Percentiles rank a stretch among this genome's conserved stretches.
phyloP scores from a whole-genome alignment of 1,284 basidiomycete genomes.

The Trichosporon ovoides region DNA sequence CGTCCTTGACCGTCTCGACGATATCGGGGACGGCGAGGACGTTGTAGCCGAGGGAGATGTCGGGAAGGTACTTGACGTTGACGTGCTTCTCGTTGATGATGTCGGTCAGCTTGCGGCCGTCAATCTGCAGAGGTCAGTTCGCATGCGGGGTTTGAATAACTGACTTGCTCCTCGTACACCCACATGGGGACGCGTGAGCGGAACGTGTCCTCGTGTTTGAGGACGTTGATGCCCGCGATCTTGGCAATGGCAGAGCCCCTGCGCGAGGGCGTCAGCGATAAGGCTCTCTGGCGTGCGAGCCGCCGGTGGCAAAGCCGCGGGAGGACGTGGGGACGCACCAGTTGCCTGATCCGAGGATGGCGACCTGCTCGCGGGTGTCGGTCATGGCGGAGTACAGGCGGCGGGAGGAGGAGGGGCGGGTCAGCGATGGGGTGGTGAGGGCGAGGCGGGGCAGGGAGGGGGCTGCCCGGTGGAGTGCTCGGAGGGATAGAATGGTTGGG shows the following conservation, averaged over 20 bases:
- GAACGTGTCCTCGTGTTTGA: constrained; percentile 50
- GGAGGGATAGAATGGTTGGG: neutral
- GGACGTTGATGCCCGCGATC: constrained; percentile 52
- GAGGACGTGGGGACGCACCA: too few relatives aligned
- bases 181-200: constrained; percentile 52
- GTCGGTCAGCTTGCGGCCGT: constrained; percentile 55
- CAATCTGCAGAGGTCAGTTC: constrained; percentile 39
- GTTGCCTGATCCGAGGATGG: constrained; percentile 54
- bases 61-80: constrained; percentile 52
- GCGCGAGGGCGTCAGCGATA: neutral
- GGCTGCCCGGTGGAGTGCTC: neutral
- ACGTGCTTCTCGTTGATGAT: constrained; percentile 54
- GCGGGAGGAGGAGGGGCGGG: neutral
- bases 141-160: constrained; percentile 17
- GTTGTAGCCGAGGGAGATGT: constrained; percentile 52
- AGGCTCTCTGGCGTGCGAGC: neutral
- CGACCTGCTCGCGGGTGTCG: constrained; percentile 53
- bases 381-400: neutral
- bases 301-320: too few relatives aligned
- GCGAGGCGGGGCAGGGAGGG: neutral
- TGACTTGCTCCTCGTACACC: constrained; percentile 53
- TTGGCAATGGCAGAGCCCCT: constrained; percentile 58
- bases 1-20: constrained; percentile 52
- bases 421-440: neutral
- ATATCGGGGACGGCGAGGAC: constrained; percentile 54